Evolutionary conservation across 179 eudicot genomes (phyloP), one percentile per base, ranked within the genome.

Genomic region (Pouteria campechiana): DNA sequence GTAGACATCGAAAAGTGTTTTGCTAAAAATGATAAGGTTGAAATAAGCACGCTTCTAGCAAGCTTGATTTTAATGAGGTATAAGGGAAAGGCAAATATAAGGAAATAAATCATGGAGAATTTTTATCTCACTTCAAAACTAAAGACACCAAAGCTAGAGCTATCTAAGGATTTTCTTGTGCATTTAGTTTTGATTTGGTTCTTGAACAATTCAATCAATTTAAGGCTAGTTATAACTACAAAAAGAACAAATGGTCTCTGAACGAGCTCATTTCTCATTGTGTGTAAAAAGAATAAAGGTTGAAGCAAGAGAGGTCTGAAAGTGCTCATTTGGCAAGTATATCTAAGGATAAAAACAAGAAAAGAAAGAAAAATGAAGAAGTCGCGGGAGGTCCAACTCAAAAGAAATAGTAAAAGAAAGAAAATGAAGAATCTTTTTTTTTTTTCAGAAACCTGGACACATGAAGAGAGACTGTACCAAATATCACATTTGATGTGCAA

Each of bases 201-300:
- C 41, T 7, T 47, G 41, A 40, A 47, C 52, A 47, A 34, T 47
- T 18, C 17, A 12, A n/a, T 19, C 52, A 30, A n/a, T 47, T 47
- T 11, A 25, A n/a, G n/a, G 48, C 29, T 5, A 25, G 33, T 15
- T 44, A 44, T 7, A 44, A 44, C 5, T n/a, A 17, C 17, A 7
- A 47, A 15, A 28, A 47, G 29, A n/a, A 34, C 5, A 47, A 47
- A 20, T 32, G 28, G 41, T 32, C 41, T 19, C 36, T 47, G n/a
- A 6, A 47, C 20, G 52, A 47, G 52, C 46, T 61, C 49, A 61
- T 41, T 5, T 25, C 55, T 17, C 45, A 47, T 1, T 29, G 36
- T 42, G 50, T 35, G 2, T 25, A 52, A 31, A 56, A 37, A 18
- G 48, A 48, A 30, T 37, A 54, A 14, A 46, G 49, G 11, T 3